A percentile compares a stretch with the other conserved stretches of the same genome.
Conservation (phyloP, 1,139 yeast genomes). For the Kodamaea alishanica region DNA sequence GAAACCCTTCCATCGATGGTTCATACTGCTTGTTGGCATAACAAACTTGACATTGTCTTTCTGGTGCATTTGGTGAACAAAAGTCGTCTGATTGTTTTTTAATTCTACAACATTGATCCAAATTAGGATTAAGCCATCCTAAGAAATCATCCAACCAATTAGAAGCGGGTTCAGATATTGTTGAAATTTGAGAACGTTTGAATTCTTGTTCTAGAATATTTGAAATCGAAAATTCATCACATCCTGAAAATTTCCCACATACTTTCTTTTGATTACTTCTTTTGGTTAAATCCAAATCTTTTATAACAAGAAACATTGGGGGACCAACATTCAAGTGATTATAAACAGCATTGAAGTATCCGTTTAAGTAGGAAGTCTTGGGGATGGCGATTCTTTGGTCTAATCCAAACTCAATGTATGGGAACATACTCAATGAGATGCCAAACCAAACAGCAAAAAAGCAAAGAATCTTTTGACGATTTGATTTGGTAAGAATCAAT, state of each 20-base stretch:
- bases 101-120: slow-evolving; percentile 81
- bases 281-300: slow-evolving; percentile 58
- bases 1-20: slow-evolving; percentile 78
- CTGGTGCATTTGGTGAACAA: slow-evolving; percentile 67
- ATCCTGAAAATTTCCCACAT: slow-evolving; percentile 86
- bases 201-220: slow-evolving; percentile 88
- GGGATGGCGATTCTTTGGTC: slow-evolving; percentile 92
- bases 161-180: slow-evolving; percentile 76
- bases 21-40: slow-evolving; percentile 61
- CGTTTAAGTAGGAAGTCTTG: slow-evolving; percentile 69
- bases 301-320: slow-evolving; percentile 80
- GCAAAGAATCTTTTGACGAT: slow-evolving; percentile 46
- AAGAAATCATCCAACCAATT: slow-evolving; percentile 93
- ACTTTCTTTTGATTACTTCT: slow-evolving; percentile 63
- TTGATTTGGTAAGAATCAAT: slow-evolving; percentile 45
- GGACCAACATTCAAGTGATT: slow-evolving; percentile 81
- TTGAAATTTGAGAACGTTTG: slow-evolving; percentile 58
- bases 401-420: slow-evolving; percentile 69
- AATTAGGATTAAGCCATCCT: slow-evolving; percentile 79
- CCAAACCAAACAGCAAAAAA: slow-evolving; percentile 61
- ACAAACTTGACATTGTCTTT: slow-evolving; percentile 72
- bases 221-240: slow-evolving; percentile 72
- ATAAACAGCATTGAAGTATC: slow-evolving; percentile 76
- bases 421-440: slow-evolving; percentile 58
- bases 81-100: slow-evolving; percentile 40